Base-by-base conservation (phyloP, 129 eudicot species). In the Silybum marianum region DNA sequence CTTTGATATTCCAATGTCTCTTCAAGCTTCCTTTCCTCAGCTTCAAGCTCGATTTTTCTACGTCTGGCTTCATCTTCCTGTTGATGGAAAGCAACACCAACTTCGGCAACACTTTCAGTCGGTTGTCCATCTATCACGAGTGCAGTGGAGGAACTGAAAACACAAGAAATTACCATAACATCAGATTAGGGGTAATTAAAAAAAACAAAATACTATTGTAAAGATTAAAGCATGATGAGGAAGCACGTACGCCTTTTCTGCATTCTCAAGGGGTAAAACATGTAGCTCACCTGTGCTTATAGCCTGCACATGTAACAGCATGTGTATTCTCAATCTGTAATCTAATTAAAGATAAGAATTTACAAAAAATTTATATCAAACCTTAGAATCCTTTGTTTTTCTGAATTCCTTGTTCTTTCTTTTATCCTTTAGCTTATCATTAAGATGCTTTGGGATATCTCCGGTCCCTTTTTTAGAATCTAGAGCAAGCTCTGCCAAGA, bases 21-120 rank as follows among this genome's bases (percentile, higher is more conserved):
- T 86, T 96, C 98, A 83, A 93, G 99, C 92, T 93, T 91, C 78
- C 95, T 91, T 80, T 93, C 99, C 86, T 96, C 99, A 28, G 91
- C 98, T 89, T 96, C 99, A 90, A 93, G 97, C 79, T 95, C 95
- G 11, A 91, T 80, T 71, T 88, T 85, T 75, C 87, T 88, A 14
- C 88, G 89, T 65, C 77, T 86, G 65, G 81, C 79, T 80, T 95
- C 99, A 79, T 92, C 94, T 84, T 90, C 97, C 60, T 91, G 79
- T 70, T 84, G 78, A 83, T 54, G 58, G 51, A 85, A 75, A 77
- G 73, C 80, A 83, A 78, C 87, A 78, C 78, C 86, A 82, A 39
- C 77, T 26, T 78, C 88, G 75, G 68, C 65, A 83, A 44, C 81
- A 46, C 86, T 40, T 70, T 85, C 91, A 51, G 54, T 79, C 73